Conservation (phyloP, 2,329 filamentous ascomycete genomes). For the Chaetomium strumarium region DNA sequence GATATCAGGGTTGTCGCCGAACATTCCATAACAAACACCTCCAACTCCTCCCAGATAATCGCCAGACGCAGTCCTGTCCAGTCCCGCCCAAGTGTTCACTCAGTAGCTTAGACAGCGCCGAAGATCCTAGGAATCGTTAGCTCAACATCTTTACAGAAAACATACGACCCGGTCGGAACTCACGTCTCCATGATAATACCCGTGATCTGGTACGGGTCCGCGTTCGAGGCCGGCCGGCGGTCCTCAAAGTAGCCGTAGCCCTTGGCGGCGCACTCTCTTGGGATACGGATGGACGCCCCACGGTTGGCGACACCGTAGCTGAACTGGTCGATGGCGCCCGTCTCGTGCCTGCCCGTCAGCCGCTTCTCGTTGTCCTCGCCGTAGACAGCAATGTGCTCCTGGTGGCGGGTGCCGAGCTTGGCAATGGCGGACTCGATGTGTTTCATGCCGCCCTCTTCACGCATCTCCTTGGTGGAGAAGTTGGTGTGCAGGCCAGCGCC, state of each 20-base stretch:
- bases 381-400: constrained; percentile 83
- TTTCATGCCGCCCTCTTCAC: constrained; percentile 90
- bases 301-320: constrained; percentile 93
- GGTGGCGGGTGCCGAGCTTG: constrained; percentile 72
- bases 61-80: neutral
- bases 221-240: constrained; percentile 66
- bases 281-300: constrained; percentile 84
- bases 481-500: constrained; percentile 90
- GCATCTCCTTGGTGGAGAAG: constrained; percentile 87
- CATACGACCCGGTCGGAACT: neutral
- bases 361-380: constrained; percentile 93
- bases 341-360: constrained; percentile 92
- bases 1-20: too few species aligned
- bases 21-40: too few species aligned
- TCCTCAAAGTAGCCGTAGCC: constrained; percentile 62
- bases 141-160: neutral
- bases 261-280: constrained; percentile 60
- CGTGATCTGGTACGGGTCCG: constrained; percentile 70
- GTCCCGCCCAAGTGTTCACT: neutral
- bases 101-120: neutral
- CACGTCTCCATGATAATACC: constrained; percentile 33
- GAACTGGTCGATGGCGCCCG: constrained; percentile 92
- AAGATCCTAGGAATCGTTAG: constrained; percentile 1
- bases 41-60: neutral
- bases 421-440: constrained; percentile 80